These are phyloP conservation scores for Malus hybrid DNA, from an alignment of 331 rosid species.

Conservation along the genomic window DNA sequence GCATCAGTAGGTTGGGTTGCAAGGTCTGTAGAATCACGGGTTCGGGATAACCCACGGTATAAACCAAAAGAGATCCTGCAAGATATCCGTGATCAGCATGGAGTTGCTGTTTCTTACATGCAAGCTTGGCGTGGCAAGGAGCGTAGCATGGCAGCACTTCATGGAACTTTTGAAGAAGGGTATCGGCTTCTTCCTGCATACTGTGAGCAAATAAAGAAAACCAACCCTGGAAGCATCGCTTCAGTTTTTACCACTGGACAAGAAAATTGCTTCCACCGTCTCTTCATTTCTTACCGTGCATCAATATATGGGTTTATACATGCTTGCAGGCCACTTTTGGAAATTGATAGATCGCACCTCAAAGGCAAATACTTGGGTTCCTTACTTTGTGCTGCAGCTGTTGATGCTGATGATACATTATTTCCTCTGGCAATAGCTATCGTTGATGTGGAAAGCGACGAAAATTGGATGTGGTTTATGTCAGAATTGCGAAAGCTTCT, in stretches of 20 bases:
- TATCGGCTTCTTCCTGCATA: slow-evolving; percentile 85
- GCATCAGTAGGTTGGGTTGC: slow-evolving; percentile 99
- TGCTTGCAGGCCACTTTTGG: slow-evolving; percentile 94
- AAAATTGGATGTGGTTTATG: slow-evolving; percentile 99
- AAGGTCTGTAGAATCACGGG: slow-evolving; percentile 85
- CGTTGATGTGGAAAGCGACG: slow-evolving; percentile 84
- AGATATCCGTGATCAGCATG: slow-evolving; percentile 94
- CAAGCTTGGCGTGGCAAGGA: slow-evolving; percentile 99
- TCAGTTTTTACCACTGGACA: slow-evolving; percentile 88
- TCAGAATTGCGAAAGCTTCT: slow-evolving; percentile 91
- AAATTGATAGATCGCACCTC: slow-evolving; percentile 82
- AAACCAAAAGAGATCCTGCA: slow-evolving; percentile 91
- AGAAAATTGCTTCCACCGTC: slow-evolving; percentile 81
- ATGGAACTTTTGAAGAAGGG: slow-evolving; percentile 98
- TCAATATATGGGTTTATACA: slow-evolving; percentile 88
- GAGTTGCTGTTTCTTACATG: slow-evolving; percentile 98
- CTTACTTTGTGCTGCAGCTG: slow-evolving; percentile 81
- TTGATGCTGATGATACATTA: slow-evolving; percentile 87
- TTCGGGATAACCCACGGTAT: slow-evolving; percentile 88
- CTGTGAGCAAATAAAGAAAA: slow-evolving; percentile 84
- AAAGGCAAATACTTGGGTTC: slow-evolving; percentile 89
- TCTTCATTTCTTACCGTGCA: slow-evolving; percentile 78
- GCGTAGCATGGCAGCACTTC: slow-evolving; percentile 99
- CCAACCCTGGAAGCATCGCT: slow-evolving; percentile 91
- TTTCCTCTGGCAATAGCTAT: slow-evolving; percentile 89